A percentile compares a stretch with the other conserved stretches of the same genome.
Conservation (phyloP, 2,329 filamentous ascomycete genomes). For the Arthrobotrys conoides region DNA sequence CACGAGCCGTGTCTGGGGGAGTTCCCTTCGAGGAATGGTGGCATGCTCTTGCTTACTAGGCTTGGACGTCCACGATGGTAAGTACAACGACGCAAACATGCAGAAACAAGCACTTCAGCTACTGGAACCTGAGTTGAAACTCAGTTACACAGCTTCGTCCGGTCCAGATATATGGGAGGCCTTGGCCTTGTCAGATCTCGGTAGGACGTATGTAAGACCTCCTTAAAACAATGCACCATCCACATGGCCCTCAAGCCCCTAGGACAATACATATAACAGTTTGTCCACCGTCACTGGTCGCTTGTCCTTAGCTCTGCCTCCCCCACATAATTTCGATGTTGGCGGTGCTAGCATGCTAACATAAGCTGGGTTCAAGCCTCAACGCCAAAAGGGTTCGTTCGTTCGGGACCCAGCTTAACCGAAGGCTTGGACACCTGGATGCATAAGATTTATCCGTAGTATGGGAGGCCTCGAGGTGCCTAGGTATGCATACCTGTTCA, state of each 20-base stretch:
- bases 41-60: slow-evolving; percentile 55
- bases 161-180: slow-evolving; percentile 47
- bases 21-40: slow-evolving; percentile 31
- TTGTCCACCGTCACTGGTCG: slow-evolving; percentile 19
- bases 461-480: too few species aligned
- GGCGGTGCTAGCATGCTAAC: slow-evolving; percentile 61
- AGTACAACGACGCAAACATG: slow-evolving; percentile 45
- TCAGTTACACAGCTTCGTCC: slow-evolving; percentile 56
- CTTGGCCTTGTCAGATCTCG: slow-evolving; percentile 60
- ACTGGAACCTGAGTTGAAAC: slow-evolving; percentile 11
- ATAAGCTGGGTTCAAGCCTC: slow-evolving; percentile 58
- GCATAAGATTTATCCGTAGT: slow-evolving; percentile 56
- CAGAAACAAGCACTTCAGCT: slow-evolving; percentile 40
- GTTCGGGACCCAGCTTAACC: slow-evolving; percentile 49
- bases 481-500: slow-evolving; percentile 27
- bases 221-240: slow-evolving; percentile 61
- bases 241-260: slow-evolving; percentile 57
- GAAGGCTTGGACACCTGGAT: slow-evolving; percentile 54
- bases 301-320: slow-evolving; percentile 52
- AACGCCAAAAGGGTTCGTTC: slow-evolving; percentile 45
- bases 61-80: slow-evolving; percentile 48
- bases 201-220: slow-evolving; percentile 60
- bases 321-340: slow-evolving; percentile 60
- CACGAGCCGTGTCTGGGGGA: slow-evolving; percentile 41
- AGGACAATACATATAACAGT: slow-evolving; percentile 34